Evolutionary conservation across 257 asterid genomes (phyloP), one percentile per base, ranked within the genome.

Genomic region (Paraleonurus japonicus): DNA sequence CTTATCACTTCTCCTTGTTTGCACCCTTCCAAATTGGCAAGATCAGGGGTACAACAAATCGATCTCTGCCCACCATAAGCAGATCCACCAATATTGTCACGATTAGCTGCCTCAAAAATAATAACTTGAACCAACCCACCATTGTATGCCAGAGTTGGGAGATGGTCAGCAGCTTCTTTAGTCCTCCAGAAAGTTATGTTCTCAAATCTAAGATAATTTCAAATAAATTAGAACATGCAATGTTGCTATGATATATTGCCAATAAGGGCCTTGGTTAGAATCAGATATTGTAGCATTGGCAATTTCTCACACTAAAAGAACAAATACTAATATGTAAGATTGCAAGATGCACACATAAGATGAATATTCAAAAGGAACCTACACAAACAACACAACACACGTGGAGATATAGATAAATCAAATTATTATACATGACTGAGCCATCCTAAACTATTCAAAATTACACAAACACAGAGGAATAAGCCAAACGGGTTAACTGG

Each of bases 11-110:
- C 89, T 8, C 99, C 98, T 79, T 95, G 82, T 69, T 84, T 92
- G 87, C 99, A 95, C 23, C 96, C 97, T 86, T 92, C 99, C 48
- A 92, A 76, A 82, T 92, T 92, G 58, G 99, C 92, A 67, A 92
- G 95, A 95, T 95, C 99, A 19, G 96, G 58, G 43, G 98, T 92
- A 86, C 99, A 95, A 81, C 99, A 95, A 32, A 95, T 92, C 26
- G 98, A 85, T 80, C 96, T 92, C 79, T 95, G 99, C 57, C 99
- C 99, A 37, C 95, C 95, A 80, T 95, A 95, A 35, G 98, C 94
- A 61, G 99, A 95, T 74, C 99, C 99, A 26, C 99, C 99, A 41
- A 95, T 92, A 68, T 80, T 88, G 75, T 95, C 99, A 17, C 95
- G 95, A 63, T 95, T 88, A 71, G 89, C 84, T 48, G 98, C 93